Base-by-base conservation (phyloP, 1,284 basidiomycete genomes). In the Apiotrichum sp. region DNA sequence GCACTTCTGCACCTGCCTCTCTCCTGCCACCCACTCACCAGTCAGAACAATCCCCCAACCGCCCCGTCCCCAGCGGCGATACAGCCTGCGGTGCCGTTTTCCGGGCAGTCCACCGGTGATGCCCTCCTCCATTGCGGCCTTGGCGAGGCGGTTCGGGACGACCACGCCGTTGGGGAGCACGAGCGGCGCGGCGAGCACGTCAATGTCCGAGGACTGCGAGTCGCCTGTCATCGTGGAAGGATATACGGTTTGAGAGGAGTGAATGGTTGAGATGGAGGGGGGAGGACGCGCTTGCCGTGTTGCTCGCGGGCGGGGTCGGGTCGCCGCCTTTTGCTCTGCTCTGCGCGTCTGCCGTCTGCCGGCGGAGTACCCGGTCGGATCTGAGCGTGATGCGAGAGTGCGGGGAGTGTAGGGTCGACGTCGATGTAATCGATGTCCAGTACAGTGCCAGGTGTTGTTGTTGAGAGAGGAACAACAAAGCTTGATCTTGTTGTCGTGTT, bases 41-140 rank as follows among this genome's bases (percentile, higher is more conserved):
- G 93, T 92, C 50, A 95, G 78, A 53, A 97, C 78, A 78, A 96
- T 88, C 0, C 91, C 93, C 90, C 90, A 97, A 22, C 81, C 81
- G 4, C 86, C 83, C 40, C 78, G 71, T 0, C 85, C 83, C 92
- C 93, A 98, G 62, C 79, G 77, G 1, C 81, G 75, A 71, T 98
- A 97, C 31, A 97, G 79, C 1, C 74, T 68, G 41, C 80, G 73
- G 68, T 91, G 87, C 39, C 79, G 73, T 14, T 76, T 64, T 57
- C 86, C 88, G 0, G 91, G 90, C 13, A 82, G 80, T 0, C 88
- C 87, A n/a, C 89, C 88, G 11, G 78, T 77, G 35, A 87, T 77
- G 1, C 90, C 86, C 71, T 95, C 92, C 65, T 92, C 92, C 82
- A 92, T 81, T 0, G 92, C 86, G 22, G 84, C 85, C 75, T 82